Conservation (phyloP, 2,329 filamentous ascomycete genomes). For the Aquanectria penicillioides region DNA sequence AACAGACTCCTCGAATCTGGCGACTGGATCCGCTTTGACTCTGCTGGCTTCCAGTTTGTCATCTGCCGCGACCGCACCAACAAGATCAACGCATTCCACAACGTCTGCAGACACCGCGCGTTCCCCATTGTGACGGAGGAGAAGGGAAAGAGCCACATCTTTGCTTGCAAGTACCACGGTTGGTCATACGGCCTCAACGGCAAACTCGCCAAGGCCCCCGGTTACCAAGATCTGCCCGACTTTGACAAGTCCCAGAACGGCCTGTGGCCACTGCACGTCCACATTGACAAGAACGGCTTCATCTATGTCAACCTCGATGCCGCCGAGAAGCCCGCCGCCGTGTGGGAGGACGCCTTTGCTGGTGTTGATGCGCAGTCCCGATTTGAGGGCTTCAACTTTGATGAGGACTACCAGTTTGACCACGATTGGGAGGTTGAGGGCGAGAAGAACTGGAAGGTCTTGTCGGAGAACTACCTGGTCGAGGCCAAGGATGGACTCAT, state of each 20-base stretch:
- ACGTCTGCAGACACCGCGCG: slow-evolving; percentile 70
- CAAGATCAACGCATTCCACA: slow-evolving; percentile 69
- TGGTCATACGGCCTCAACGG: slow-evolving; percentile 70
- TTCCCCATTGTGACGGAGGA: slow-evolving; percentile 65
- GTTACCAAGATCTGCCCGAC: slow-evolving; percentile 63
- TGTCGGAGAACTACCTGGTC: slow-evolving; percentile 68
- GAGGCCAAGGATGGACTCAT: slow-evolving; percentile 60
- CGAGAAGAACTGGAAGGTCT: slow-evolving; percentile 69
- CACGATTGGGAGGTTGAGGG: slow-evolving; percentile 67
- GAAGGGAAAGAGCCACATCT: slow-evolving; percentile 60
- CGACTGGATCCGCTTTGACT: slow-evolving; percentile 65
- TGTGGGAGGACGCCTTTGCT: slow-evolving; percentile 63
- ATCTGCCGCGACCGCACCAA: slow-evolving; percentile 60
- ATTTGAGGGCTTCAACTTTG: slow-evolving; percentile 58
- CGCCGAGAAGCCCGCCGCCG: slow-evolving; percentile 54
- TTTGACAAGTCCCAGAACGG: slow-evolving; percentile 67
- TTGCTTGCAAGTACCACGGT: slow-evolving; percentile 70
- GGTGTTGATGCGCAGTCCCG: slow-evolving; percentile 57
- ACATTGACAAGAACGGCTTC: slow-evolving; percentile 64
- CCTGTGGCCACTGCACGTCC: slow-evolving; percentile 64
- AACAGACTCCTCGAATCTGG: slow-evolving; percentile 60
- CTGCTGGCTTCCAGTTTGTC: slow-evolving; percentile 67
- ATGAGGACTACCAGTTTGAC: slow-evolving; percentile 66
- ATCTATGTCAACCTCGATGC: slow-evolving; percentile 68
- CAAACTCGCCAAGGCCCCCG: slow-evolving; percentile 67